Evolutionary conservation across 768 basidiomycete species (phyloP), one percentile per base, ranked within the genome.

Genomic region (Termitomyces sp.): DNA sequence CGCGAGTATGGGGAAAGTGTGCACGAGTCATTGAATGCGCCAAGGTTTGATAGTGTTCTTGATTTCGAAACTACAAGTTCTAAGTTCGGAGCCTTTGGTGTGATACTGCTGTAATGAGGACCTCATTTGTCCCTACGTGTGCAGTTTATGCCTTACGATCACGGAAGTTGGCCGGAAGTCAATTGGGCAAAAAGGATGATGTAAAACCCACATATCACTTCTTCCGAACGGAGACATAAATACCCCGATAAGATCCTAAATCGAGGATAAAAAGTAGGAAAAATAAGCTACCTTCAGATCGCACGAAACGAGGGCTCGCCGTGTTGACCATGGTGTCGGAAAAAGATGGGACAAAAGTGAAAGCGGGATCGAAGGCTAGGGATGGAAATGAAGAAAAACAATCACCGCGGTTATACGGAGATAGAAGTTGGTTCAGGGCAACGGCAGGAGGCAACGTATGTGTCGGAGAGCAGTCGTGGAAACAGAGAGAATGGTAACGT

Each of bases 401-500:
- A 50, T 44, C 11, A 42, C 58, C 61, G 65, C 65, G 60, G 64
- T 45, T 57, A 32, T 44, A 49, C 57, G 66, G 63, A 61, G 55
- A 60, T 62, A 61, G 42, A 22, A 22, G 45, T 18, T 4, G 35
- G 48, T 49, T 18, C 48, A 57, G 7, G 11, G 12, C 35, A 22
- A 22, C 9, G 32, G 9, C n/a, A 4, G 45, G n/a, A n/a, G n/a
- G n/a, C n/a, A n/a, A 33, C 33, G 24, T 40, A 50, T 55, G 38
- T 55, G 50, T 52, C 22, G 46, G 28, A 16, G 18, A 28, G 15
- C 45, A 36, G 51, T 44, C 58, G 64, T 61, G 58, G 64, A 58
- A 63, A 60, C 52, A 45, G 46, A 61, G 20, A 36, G 42, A 56
- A 54, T 18, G 59, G 60, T 58, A 50, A 58, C 60, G 59, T 65